These are phyloP conservation scores for Salix viminalis DNA, from an alignment of 345 rosid species.

Conservation along the genomic window DNA sequence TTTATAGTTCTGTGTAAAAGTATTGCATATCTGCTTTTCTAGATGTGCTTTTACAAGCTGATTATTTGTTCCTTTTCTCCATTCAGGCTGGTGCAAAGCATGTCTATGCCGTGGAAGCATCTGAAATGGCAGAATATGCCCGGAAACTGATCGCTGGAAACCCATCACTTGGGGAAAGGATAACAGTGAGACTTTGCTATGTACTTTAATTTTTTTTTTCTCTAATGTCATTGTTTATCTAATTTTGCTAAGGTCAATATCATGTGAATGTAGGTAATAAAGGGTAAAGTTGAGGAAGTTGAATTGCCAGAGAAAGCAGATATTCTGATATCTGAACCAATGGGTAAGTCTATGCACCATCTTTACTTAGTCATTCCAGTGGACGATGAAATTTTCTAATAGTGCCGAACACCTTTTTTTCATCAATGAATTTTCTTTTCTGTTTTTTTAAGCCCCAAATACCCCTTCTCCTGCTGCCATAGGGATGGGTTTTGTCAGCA, in stretches of 20 bases:
- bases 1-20: background rate
- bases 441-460: background rate
- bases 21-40: background rate
- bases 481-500: slow-evolving; percentile 1
- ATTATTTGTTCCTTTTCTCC: slow-evolving; percentile 6
- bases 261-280: slow-evolving; percentile 57
- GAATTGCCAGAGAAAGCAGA: slow-evolving; percentile 97
- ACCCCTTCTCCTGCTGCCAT: background rate
- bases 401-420: background rate
- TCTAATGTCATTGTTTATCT: background rate
- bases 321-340: slow-evolving; percentile 93
- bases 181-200: slow-evolving; percentile 54
- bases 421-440: background rate
- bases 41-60: slow-evolving; percentile 5
- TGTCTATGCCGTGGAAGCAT: slow-evolving; percentile 99
- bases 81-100: slow-evolving; percentile 97
- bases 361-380: slow-evolving; percentile 1
- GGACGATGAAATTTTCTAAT: background rate
- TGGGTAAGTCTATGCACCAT: slow-evolving; percentile 52
- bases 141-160: slow-evolving; percentile 90
- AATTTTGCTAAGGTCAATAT: background rate
- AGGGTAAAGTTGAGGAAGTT: slow-evolving; percentile 95
- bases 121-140: slow-evolving; percentile 99
- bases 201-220: background rate
- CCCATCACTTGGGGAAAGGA: slow-evolving; percentile 67